Evolutionary conservation across 2,329 filamentous ascomycete species (phyloP).

Genomic region (Amylocarpus encephaloides): DNA sequence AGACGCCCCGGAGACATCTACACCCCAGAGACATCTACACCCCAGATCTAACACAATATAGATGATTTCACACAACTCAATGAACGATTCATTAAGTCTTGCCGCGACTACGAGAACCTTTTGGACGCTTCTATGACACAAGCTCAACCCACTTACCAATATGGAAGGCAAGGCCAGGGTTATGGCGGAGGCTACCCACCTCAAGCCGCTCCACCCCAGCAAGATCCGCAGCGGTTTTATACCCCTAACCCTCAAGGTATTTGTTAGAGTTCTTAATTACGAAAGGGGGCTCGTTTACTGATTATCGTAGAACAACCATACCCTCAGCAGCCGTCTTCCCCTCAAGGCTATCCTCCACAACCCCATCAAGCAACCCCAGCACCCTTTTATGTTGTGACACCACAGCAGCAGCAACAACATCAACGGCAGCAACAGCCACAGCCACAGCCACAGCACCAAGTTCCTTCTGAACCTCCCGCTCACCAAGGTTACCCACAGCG

Average conservation of each 20-base stretch:
- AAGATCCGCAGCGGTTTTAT: conserved; percentile 64
- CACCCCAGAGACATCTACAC: not conserved
- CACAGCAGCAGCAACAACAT: conserved; percentile 24
- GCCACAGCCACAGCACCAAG: conserved; percentile 30
- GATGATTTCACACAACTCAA: conserved; percentile 98
- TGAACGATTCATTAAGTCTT: conserved; percentile 98
- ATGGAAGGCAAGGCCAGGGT: conserved; percentile 43
- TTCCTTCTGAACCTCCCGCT: conserved; percentile 30
- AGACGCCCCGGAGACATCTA: not conserved
- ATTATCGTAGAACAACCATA: conserved; percentile 34
- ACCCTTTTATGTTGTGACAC: conserved; percentile 58
- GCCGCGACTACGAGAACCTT: conserved; percentile 92
- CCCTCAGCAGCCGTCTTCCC: conserved; percentile 42
- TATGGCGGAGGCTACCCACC: conserved; percentile 35
- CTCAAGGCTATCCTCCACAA: conserved; percentile 48
- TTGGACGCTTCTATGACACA: conserved; percentile 96
- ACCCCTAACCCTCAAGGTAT: conserved; percentile 46
- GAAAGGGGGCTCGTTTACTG: not conserved
- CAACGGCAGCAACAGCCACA: conserved; percentile 28
- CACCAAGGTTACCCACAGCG: conserved; percentile 44
- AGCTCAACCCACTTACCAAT: conserved; percentile 72
- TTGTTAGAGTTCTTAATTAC: not conserved
- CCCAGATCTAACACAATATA: conserved; percentile 33
- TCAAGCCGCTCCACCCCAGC: conserved; percentile 35
- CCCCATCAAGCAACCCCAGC: conserved; percentile 48